A percentile compares a stretch with the other conserved stretches of the same genome.
phyloP scores from a whole-genome alignment of 139 green algal species.

The Chara braunii region DNA sequence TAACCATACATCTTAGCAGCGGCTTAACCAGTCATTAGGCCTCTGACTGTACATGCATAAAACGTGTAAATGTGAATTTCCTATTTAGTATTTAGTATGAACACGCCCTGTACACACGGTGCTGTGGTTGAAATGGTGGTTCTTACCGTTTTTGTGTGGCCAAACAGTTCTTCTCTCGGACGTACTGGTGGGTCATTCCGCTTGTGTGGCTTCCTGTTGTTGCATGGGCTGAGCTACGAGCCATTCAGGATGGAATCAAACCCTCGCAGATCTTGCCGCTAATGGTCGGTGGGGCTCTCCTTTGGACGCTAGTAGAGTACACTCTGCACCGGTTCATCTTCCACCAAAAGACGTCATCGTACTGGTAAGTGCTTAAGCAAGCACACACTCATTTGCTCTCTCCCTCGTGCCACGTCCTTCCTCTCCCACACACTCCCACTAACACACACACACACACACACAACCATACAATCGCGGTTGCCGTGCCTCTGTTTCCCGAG shows the following conservation, averaged over 20 bases:
- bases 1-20: too few relatives aligned
- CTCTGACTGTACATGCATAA: too few relatives aligned
- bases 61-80: too few relatives aligned
- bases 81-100: too few relatives aligned
- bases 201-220: slow-evolving; percentile 74
- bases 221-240: slow-evolving; percentile 12
- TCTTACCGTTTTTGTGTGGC: background rate
- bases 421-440: background rate
- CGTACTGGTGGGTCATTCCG: slow-evolving; percentile 75
- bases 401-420: background rate
- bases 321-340: slow-evolving; percentile 84
- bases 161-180: slow-evolving; percentile 51
- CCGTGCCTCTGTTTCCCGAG: too few relatives aligned
- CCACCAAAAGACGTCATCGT: slow-evolving; percentile 50
- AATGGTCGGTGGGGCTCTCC: slow-evolving; percentile 45
- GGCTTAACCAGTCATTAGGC: too few relatives aligned
- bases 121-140: background rate
- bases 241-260: background rate
- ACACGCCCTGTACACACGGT: too few relatives aligned
- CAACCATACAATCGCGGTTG: background rate
- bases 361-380: slow-evolving; percentile 31
- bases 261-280: background rate
- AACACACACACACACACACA: background rate
- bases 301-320: slow-evolving; percentile 87
- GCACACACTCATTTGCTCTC: background rate